phyloP scores from a whole-genome alignment of 164 flowering plant genomes.

The Nymphaea thermarum region DNA sequence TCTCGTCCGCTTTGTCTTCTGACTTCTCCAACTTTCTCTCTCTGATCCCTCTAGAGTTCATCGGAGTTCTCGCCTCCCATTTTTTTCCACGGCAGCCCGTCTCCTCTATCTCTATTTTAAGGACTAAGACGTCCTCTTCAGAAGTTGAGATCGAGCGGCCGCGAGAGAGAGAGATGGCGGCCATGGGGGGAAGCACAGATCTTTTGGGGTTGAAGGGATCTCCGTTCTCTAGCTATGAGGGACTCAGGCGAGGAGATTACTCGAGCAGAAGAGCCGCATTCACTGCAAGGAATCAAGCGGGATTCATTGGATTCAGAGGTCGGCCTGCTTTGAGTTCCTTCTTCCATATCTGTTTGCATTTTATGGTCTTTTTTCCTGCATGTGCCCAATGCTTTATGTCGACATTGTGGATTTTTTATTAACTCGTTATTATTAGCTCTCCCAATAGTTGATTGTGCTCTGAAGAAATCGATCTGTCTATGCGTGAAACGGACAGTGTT shows the following conservation, averaged over 20 bases:
- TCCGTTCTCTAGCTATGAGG: constrained; percentile 25
- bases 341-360: background rate
- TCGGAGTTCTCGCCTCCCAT: background rate
- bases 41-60: background rate
- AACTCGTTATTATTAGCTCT: background rate
- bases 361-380: too few relatives aligned
- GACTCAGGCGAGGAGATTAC: constrained; percentile 24
- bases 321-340: background rate
- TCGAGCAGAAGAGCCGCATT: constrained; percentile 8
- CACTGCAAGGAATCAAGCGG: constrained; percentile 11
- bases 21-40: background rate
- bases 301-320: constrained; percentile 18
- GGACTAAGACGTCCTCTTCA: too few relatives aligned
- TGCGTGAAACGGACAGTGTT: too few relatives aligned
- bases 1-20: too few relatives aligned
- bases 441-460: background rate
- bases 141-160: background rate
- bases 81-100: background rate
- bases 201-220: constrained; percentile 12
- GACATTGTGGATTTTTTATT: background rate
- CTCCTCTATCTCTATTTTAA: background rate
- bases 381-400: background rate
- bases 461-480: too few relatives aligned
- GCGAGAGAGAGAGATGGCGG: constrained; percentile 14
- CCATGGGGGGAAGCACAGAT: constrained; percentile 1